Conservation (phyloP, 345 rosid genomes). For the Ailanthus altissimus region DNA sequence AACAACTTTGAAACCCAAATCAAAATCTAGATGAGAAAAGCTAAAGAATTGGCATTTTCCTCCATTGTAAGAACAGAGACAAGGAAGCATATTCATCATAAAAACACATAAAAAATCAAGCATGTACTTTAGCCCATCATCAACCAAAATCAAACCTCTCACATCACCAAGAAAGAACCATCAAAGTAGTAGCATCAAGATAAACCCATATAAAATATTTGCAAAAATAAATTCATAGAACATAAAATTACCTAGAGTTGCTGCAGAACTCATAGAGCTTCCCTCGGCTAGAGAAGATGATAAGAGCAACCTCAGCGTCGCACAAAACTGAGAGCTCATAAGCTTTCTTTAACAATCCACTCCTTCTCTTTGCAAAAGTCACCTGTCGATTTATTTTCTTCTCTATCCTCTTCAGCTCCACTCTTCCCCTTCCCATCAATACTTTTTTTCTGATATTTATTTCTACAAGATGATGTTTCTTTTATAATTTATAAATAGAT, state of each 20-base stretch:
- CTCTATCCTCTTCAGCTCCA: conserved; percentile 65
- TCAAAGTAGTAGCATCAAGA: background rate
- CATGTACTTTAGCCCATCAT: background rate
- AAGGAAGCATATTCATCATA: background rate
- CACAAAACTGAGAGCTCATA: conserved; percentile 51
- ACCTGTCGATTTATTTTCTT: conserved; percentile 60
- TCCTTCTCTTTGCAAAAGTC: conserved; percentile 53
- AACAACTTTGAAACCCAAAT: background rate
- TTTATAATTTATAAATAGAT: background rate
- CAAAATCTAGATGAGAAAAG: background rate
- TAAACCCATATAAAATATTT: background rate
- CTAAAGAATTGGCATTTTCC: background rate
- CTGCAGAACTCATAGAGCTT: conserved; percentile 68
- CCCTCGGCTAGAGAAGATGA: conserved; percentile 68
- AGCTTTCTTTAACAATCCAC: conserved; percentile 53
- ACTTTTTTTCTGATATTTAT: background rate
- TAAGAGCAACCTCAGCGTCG: conserved; percentile 58
- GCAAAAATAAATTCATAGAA: background rate
- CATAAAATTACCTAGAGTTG: conserved; percentile 41
- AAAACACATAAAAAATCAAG: background rate
- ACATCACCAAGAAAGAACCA: background rate
- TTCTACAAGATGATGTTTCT: background rate
- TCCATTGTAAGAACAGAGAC: background rate
- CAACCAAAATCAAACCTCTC: background rate
- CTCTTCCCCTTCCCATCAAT: conserved; percentile 63